These are phyloP conservation scores for Corrigiola litoralis DNA, from an alignment of 179 eudicot genomes.

Conservation along the genomic window DNA sequence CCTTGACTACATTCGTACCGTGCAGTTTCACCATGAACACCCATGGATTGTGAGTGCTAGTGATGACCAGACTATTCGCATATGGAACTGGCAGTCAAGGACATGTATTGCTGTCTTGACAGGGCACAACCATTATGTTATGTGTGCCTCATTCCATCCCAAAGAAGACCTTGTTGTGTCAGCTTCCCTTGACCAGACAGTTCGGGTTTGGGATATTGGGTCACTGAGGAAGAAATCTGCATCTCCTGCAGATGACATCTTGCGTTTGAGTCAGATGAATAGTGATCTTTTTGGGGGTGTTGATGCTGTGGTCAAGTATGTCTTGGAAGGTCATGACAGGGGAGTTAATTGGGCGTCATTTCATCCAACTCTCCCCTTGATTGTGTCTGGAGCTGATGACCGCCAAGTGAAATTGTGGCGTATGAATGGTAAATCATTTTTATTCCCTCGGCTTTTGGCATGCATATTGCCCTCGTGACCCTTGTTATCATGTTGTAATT, in stretches of 20 bases:
- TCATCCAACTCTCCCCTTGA: slow-evolving; percentile 75
- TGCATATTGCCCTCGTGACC: background rate
- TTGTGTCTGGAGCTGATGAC: slow-evolving; percentile 91
- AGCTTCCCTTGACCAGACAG: slow-evolving; percentile 86
- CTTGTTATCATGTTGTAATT: background rate
- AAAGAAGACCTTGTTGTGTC: slow-evolving; percentile 89
- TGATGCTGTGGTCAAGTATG: slow-evolving; percentile 84
- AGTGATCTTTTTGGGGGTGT: slow-evolving; percentile 82
- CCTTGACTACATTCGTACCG: slow-evolving; percentile 88
- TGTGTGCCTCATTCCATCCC: slow-evolving; percentile 76
- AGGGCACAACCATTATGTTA: slow-evolving; percentile 84
- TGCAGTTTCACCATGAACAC: slow-evolving; percentile 80
- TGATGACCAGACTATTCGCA: slow-evolving; percentile 86
- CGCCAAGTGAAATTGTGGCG: slow-evolving; percentile 94
- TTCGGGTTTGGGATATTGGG: slow-evolving; percentile 91
- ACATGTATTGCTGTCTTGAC: slow-evolving; percentile 86
- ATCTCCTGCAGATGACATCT: slow-evolving; percentile 74
- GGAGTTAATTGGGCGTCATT: slow-evolving; percentile 95
- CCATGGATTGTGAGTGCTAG: slow-evolving; percentile 95
- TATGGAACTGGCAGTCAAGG: slow-evolving; percentile 94
- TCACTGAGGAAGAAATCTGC: slow-evolving; percentile 62
- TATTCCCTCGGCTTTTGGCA: background rate
- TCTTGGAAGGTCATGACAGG: slow-evolving; percentile 89
- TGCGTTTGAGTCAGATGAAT: slow-evolving; percentile 76
- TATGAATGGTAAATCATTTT: slow-evolving; percentile 60